Evolutionary conservation across 1,139 yeast species (phyloP), one percentile per base, ranked within the genome.

Genomic region (Candida labiduridarum): DNA sequence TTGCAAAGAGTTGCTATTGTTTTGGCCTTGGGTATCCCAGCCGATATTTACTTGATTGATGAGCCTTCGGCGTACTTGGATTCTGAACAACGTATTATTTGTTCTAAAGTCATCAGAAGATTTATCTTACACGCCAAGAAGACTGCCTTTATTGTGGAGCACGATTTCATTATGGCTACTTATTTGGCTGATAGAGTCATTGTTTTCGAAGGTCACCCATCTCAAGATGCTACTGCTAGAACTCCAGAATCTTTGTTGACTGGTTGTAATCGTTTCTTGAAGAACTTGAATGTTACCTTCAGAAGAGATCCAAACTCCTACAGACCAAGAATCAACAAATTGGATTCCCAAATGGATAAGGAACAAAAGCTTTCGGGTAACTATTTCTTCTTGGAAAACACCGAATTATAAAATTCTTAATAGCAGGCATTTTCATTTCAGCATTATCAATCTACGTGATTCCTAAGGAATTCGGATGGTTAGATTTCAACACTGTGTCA

Each of bases 121-220:
- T 94, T 90, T 68, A 89, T 95, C 65, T 79, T 94, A 68, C 99
- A 94, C 70, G 84, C 97, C 60, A 92, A 94, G 79, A 94, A 92
- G 81, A 91, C 99, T 45, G 99, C 99, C 9, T 94, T 94, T 68
- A 80, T 94, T 63, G 99, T 94, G 54, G 99, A 94, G 86, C 99
- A 94, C 85, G 99, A 94, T 84, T 94, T 94, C 82, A 94, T 94
- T 76, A 94, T 94, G 99, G 98, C 99, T 57, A 94, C 99, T 27
- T 94, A 94, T 71, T 82, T 94, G 78, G 99, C 99, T 55, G 99
- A 94, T 73, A 85, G 96, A 68, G 99, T 94, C 61, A 94, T 94
- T 80, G 98, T 94, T 52, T 95, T 92, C 67, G 99, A 94, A 71
- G 99, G 99, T 72, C 67, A 77, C 58, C 98, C 99, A 49, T 90